Conservation (phyloP, 2,329 filamentous ascomycete species). For the Metarhizium robertsii region DNA sequence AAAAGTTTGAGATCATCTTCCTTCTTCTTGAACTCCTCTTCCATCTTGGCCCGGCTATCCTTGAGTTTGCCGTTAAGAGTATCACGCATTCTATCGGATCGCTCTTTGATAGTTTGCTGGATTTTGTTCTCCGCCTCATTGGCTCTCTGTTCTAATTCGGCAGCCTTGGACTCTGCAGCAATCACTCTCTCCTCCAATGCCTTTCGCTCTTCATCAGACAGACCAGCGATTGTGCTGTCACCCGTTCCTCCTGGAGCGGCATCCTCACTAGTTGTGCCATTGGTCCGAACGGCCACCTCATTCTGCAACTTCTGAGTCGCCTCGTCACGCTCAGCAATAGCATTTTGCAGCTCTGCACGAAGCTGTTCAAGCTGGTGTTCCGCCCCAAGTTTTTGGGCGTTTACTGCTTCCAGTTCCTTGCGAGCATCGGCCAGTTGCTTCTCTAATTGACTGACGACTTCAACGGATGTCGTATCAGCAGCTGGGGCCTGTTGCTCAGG, state of each 20-base stretch:
- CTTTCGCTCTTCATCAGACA: conserved; percentile 50
- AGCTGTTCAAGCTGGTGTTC: conserved; percentile 51
- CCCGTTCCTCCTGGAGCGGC: conserved; percentile 1
- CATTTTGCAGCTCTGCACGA: conserved; percentile 49
- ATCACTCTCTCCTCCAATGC: conserved; percentile 54
- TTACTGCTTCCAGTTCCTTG: conserved; percentile 57
- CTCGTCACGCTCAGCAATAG: conserved; percentile 55
- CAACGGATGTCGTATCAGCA: conserved; percentile 24
- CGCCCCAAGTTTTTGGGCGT: conserved; percentile 58
- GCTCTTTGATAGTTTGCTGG: conserved; percentile 50
- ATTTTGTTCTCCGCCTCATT: conserved; percentile 56
- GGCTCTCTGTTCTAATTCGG: conserved; percentile 54
- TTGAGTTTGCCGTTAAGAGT: conserved; percentile 60
- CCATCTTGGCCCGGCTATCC: conserved; percentile 48
- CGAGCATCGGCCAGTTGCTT: conserved; percentile 38
- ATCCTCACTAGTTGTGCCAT: not conserved
- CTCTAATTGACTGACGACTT: conserved; percentile 40
- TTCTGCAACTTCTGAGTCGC: conserved; percentile 34
- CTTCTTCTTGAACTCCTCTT: conserved; percentile 45
- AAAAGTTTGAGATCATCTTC: conserved; percentile 42
- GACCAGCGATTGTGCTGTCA: conserved; percentile 14
- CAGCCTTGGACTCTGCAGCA: conserved; percentile 49
- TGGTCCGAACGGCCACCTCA: conserved; percentile 13
- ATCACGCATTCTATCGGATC: conserved; percentile 61
- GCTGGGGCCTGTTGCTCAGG: conserved; percentile 21